Percentiles rank a stretch among this genome's conserved stretches.
phyloP scores from a whole-genome alignment of 257 asterid species.

The Przewalskia tangutica region DNA sequence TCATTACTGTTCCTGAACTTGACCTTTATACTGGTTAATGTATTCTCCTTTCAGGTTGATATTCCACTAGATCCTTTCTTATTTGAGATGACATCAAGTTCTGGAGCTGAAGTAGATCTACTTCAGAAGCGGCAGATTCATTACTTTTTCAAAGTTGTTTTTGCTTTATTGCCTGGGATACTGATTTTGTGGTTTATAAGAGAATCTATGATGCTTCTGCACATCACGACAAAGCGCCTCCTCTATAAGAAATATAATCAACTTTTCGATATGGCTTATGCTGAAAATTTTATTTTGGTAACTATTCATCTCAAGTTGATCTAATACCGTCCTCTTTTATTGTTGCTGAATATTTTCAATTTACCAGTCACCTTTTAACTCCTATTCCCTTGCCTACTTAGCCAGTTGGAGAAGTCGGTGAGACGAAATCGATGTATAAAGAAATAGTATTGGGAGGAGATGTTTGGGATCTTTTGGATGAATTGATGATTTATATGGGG shows the following conservation, averaged over 20 bases:
- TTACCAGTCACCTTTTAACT: neutral
- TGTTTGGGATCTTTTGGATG: slow-evolving; percentile 98
- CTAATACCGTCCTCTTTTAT: neutral
- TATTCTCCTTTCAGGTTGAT: slow-evolving; percentile 57
- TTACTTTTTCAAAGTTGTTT: slow-evolving; percentile 68
- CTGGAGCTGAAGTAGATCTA: slow-evolving; percentile 94
- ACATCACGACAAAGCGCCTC: slow-evolving; percentile 60
- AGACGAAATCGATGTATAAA: slow-evolving; percentile 79
- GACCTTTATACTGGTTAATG: slow-evolving; percentile 13
- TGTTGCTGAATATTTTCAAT: neutral
- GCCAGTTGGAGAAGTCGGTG: slow-evolving; percentile 90
- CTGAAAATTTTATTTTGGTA: slow-evolving; percentile 92
- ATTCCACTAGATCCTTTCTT: slow-evolving; percentile 95
- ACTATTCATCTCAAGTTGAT: slow-evolving; percentile 12
- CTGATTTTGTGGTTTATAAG: slow-evolving; percentile 78
- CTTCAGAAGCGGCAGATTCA: slow-evolving; percentile 79
- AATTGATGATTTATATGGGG: slow-evolving; percentile 90
- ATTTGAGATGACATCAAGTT: slow-evolving; percentile 81
- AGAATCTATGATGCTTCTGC: slow-evolving; percentile 79
- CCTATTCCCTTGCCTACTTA: slow-evolving; percentile 31
- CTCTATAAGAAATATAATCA: slow-evolving; percentile 81
- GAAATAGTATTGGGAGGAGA: slow-evolving; percentile 97
- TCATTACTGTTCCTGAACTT: slow-evolving; percentile 7
- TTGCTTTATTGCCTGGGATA: slow-evolving; percentile 86
- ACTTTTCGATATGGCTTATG: slow-evolving; percentile 81